Evolutionary conservation across 805 yeast genomes (phyloP).

Genomic region (Cephaloascus albidus): DNA sequence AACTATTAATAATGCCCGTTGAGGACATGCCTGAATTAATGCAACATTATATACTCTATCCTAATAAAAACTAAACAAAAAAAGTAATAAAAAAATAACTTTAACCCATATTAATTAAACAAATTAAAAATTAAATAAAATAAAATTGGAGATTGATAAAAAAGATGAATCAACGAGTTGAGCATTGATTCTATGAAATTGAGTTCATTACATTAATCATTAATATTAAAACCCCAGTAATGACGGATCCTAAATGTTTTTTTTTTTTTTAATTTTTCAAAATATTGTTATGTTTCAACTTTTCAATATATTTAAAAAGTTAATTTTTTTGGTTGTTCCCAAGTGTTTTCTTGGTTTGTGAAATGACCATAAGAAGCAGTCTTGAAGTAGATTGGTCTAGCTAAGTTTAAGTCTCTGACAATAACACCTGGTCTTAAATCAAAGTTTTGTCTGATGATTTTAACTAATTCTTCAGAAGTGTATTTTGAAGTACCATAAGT

Average conservation of each 20-base stretch:
- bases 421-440: conserved; percentile 99
- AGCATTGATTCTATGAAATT: conserved; percentile 22
- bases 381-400: conserved; percentile 98
- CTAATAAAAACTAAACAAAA: conserved; percentile 1
- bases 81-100: background rate
- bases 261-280: too few relatives aligned
- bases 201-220: conserved; percentile 36
- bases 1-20: too few relatives aligned
- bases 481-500: conserved; percentile 95
- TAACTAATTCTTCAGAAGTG: conserved; percentile 84
- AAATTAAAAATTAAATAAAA: conserved; percentile 12
- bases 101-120: conserved; percentile 1
- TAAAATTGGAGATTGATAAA: conserved; percentile 7
- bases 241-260: conserved; percentile 3
- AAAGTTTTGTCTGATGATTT: conserved; percentile 86
- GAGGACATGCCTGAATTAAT: conserved; percentile 41
- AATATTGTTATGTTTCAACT: background rate
- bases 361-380: conserved; percentile 99
- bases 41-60: conserved; percentile 30
- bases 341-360: conserved; percentile 96
- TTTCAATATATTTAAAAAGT: conserved; percentile 30
- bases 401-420: conserved; percentile 93
- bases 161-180: conserved; percentile 31
- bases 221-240: conserved; percentile 15
- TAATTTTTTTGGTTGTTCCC: conserved; percentile 94